Evolutionary conservation across 768 basidiomycete species (phyloP).

Genomic region (Suillus brevipes): DNA sequence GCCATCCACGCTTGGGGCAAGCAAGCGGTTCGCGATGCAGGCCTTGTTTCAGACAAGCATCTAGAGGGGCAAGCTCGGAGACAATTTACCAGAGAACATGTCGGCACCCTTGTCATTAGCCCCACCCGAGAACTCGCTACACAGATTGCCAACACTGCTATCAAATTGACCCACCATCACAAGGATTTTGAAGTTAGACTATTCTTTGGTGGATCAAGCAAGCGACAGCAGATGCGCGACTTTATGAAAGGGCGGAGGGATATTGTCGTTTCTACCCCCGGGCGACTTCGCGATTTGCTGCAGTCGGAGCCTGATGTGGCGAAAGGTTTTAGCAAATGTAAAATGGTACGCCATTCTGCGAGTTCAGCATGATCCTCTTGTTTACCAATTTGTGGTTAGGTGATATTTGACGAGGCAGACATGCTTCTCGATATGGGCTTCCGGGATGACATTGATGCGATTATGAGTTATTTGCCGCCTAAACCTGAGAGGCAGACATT

Average conservation of each 20-base stretch:
- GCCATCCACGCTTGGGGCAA: slow-evolving; percentile 48
- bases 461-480: slow-evolving; percentile 61
- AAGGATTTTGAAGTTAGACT: slow-evolving; percentile 66
- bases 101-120: slow-evolving; percentile 79
- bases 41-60: slow-evolving; percentile 32
- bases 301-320: slow-evolving; percentile 56
- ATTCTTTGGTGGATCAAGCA: slow-evolving; percentile 76
- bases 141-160: slow-evolving; percentile 85
- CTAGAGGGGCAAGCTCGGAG: slow-evolving; percentile 33
- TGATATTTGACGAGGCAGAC: slow-evolving; percentile 93
- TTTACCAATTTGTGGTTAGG: slow-evolving; percentile 39
- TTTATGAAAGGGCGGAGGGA: slow-evolving; percentile 69
- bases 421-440: slow-evolving; percentile 92
- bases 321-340: slow-evolving; percentile 51
- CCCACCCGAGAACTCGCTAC: slow-evolving; percentile 90
- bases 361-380: slow-evolving; percentile 2
- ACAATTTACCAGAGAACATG: slow-evolving; percentile 45
- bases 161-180: slow-evolving; percentile 62
- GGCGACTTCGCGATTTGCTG: slow-evolving; percentile 76
- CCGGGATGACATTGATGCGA: slow-evolving; percentile 79
- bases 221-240: slow-evolving; percentile 61
- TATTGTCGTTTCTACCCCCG: slow-evolving; percentile 89
- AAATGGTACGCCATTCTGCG: slow-evolving; percentile 48
- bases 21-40: slow-evolving; percentile 44
- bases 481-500: slow-evolving; percentile 79